Conservation (phyloP, 495 filamentous ascomycete species). For the Lepraria neglecta region DNA sequence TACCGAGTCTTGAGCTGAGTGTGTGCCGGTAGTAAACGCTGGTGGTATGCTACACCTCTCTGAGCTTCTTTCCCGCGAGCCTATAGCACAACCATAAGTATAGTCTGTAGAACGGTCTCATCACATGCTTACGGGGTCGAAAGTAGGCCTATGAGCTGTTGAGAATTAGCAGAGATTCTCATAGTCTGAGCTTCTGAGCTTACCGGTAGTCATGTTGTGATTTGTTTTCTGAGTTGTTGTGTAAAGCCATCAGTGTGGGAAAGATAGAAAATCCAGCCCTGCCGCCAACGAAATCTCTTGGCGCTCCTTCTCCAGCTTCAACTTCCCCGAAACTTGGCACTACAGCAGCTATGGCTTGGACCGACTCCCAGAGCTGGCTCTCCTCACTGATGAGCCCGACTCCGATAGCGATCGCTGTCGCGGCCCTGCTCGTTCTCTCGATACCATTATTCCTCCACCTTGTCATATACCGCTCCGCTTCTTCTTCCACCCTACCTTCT, state of each 20-base stretch:
- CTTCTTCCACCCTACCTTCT: slow-evolving; percentile 63
- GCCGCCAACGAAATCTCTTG: too few relatives aligned
- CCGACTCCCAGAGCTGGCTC: slow-evolving; percentile 26
- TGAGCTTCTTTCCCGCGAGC: slow-evolving; percentile 92
- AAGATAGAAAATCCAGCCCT: not conserved
- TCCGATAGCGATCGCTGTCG: slow-evolving; percentile 51
- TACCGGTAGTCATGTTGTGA: slow-evolving; percentile 4
- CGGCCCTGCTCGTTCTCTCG: slow-evolving; percentile 61
- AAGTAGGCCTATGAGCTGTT: slow-evolving; percentile 30
- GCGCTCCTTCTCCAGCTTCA: too few relatives aligned
- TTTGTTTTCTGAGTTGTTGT: not conserved
- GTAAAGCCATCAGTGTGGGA: not conserved
- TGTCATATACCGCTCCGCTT: slow-evolving; percentile 59
- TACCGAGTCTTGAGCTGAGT: slow-evolving; percentile 84
- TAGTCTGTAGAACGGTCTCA: not conserved
- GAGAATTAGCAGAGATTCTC: not conserved
- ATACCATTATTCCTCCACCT: slow-evolving; percentile 73
- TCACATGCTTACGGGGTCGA: slow-evolving; percentile 26
- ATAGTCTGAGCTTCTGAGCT: not conserved
- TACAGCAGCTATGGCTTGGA: slow-evolving; percentile 19
- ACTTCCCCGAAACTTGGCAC: too few relatives aligned
- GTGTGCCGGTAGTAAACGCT: slow-evolving; percentile 87
- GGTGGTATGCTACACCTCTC: slow-evolving; percentile 91
- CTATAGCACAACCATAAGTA: slow-evolving; percentile 37
- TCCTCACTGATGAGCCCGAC: slow-evolving; percentile 25